Evolutionary conservation across 305 asterid species (phyloP).

Genomic region (Solanum hybrid): DNA sequence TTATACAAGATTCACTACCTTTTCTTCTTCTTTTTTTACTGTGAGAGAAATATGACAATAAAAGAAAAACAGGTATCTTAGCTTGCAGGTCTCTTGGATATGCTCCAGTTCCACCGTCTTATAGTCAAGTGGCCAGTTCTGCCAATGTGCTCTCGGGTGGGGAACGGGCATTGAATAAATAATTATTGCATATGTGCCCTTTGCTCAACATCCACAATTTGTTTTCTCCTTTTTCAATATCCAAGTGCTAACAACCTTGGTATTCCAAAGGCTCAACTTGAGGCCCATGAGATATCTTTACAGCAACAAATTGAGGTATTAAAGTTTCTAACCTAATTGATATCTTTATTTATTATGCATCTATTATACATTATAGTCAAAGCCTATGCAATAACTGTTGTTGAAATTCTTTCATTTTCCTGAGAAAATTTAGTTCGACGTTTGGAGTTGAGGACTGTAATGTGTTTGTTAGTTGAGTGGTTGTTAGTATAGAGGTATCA

Average conservation of each 20-base stretch:
- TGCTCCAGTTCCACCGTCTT: not conserved
- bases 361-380: not conserved
- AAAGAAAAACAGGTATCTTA: not conserved
- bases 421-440: too few relatives aligned
- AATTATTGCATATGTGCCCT: slow-evolving; percentile 1
- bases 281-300: not conserved
- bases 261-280: not conserved
- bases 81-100: slow-evolving; percentile 45
- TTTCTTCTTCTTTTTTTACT: too few relatives aligned
- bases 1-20: not conserved
- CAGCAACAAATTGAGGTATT: slow-evolving; percentile 33
- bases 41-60: not conserved
- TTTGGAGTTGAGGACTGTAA: not conserved
- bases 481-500: too few relatives aligned
- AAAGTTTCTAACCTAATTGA: not conserved
- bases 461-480: not conserved
- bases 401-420: too few relatives aligned
- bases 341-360: not conserved
- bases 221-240: not conserved
- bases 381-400: too few relatives aligned
- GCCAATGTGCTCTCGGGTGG: slow-evolving; percentile 11
- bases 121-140: not conserved
- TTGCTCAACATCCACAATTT: not conserved
- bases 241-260: not conserved
- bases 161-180: slow-evolving; percentile 17